Evolutionary conservation across 495 filamentous ascomycete genomes (phyloP).

Genomic region (Cudoniella acicularis): DNA sequence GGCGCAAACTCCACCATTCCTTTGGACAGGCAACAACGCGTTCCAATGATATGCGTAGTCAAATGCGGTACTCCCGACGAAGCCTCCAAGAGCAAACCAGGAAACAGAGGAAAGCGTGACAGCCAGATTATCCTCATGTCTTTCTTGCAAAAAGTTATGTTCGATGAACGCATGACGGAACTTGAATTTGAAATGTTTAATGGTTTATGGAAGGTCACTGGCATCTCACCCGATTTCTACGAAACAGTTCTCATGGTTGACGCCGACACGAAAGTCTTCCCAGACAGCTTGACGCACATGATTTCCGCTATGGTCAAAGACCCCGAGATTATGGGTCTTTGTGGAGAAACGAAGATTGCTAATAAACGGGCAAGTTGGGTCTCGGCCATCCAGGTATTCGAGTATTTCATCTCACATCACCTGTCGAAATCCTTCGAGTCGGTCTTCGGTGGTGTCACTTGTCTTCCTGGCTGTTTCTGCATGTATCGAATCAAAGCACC

Average conservation of each 20-base stretch:
- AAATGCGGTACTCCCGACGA: slow-evolving; percentile 95
- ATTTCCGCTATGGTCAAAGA: slow-evolving; percentile 98
- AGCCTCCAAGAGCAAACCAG: slow-evolving; percentile 73
- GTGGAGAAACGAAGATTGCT: slow-evolving; percentile 98
- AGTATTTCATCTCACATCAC: slow-evolving; percentile 99
- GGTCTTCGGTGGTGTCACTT: slow-evolving; percentile 98
- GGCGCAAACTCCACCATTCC: slow-evolving; percentile 76
- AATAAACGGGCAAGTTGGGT: slow-evolving; percentile 96
- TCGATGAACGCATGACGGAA: slow-evolving; percentile 99
- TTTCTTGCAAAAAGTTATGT: slow-evolving; percentile 99
- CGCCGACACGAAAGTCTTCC: slow-evolving; percentile 98
- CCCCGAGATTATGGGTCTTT: slow-evolving; percentile 98
- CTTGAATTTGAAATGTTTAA: slow-evolving; percentile 99
- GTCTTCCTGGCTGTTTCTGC: slow-evolving; percentile 98
- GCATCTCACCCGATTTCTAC: slow-evolving; percentile 96
- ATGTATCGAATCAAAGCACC: slow-evolving; percentile 99
- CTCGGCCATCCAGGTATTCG: slow-evolving; percentile 99
- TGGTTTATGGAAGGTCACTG: slow-evolving; percentile 96
- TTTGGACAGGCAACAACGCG: slow-evolving; percentile 85
- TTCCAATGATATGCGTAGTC: slow-evolving; percentile 98
- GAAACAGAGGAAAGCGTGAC: slow-evolving; percentile 97
- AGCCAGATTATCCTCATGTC: slow-evolving; percentile 99
- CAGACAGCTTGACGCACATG: slow-evolving; percentile 98
- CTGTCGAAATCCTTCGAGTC: slow-evolving; percentile 93
- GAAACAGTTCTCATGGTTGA: slow-evolving; percentile 98